Base-by-base conservation (phyloP, 116 monocot species). In the Trichopus zeylanicus region DNA sequence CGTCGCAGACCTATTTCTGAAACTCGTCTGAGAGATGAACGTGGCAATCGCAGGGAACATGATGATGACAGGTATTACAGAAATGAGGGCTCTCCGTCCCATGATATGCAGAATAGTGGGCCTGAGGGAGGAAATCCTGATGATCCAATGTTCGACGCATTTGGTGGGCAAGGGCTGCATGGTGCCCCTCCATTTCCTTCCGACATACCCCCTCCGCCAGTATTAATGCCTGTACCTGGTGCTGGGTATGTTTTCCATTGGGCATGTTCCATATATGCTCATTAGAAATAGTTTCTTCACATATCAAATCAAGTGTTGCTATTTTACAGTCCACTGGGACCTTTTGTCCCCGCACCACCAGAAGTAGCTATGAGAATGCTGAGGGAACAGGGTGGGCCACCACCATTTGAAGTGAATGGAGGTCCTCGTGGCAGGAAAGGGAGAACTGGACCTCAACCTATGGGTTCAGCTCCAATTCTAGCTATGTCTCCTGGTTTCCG, bases 151-250 rank as follows among this genome's bases (percentile, higher is more conserved):
- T 77, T 53, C 65, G 92, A 83, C 70, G 71, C 80, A 11, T 91
- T 71, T 79, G 88, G 80, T 62, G 80, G 63, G 38, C 80, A 77
- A 68, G 75, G 82, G 6, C 56, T 87, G 64, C 81, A 60, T 62
- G 87, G 81, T 31, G 78, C 67, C 61, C 63, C 80, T 59, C 65
- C 87, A 3, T 88, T 88, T 64, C 70, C 91, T 39, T 66, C 82
- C n/a, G 92, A 91, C 62, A 78, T 91, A 21, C 77, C 91, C 6
- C 86, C 79, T 60, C 95, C 75, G 23, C 88, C 85, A 53, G 74
- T 99, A 33, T 68, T 92, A 60, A 92, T 99, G 92, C 99, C 92
- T 57, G 92, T 99, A 28, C 99, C 99, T 56, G 99, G 99, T 61
- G 99, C 99, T 46, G 92, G 99, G 99, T 99, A 85, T 4, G 79